A percentile compares a stretch with the other conserved stretches of the same genome.
Evolutionary conservation across 768 basidiomycete species (phyloP).

Genomic region (Termitomyces bulborhizus): DNA sequence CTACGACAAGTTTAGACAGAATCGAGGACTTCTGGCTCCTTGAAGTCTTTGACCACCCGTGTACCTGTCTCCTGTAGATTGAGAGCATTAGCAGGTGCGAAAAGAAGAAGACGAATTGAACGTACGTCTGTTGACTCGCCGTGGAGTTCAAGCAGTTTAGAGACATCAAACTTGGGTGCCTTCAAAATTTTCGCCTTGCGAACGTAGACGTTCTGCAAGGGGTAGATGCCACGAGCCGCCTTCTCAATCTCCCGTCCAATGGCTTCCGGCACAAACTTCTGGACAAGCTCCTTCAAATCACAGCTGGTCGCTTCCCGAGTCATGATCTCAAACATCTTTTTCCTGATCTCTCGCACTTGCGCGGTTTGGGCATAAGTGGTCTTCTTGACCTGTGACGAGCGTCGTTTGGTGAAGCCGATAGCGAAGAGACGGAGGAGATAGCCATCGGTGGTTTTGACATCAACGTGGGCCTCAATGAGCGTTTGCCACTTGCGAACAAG

Average conservation of each 20-base stretch:
- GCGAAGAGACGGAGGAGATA: constrained; percentile 99
- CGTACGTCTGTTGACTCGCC: constrained; percentile 91
- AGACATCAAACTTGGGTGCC: constrained; percentile 92
- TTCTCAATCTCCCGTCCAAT: constrained; percentile 99
- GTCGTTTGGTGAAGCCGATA: constrained; percentile 98
- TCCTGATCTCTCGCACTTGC: constrained; percentile 95
- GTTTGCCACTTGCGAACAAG: constrained; percentile 99
- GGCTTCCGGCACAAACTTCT: constrained; percentile 98
- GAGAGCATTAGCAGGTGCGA: constrained; percentile 5
- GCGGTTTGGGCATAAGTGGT: constrained; percentile 96
- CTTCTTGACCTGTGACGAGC: constrained; percentile 95
- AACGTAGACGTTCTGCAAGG: constrained; percentile 97
- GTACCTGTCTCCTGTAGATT: constrained; percentile 81
- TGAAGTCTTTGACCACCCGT: constrained; percentile 92
- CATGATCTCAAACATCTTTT: constrained; percentile 99
- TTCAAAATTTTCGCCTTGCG: constrained; percentile 99
- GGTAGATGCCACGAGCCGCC: constrained; percentile 93
- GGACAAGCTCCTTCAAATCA: constrained; percentile 96
- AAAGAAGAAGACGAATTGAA: constrained; percentile 13
- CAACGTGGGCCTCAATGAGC: constrained; percentile 97
- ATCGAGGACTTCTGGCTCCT: constrained; percentile 93
- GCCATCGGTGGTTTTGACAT: constrained; percentile 98
- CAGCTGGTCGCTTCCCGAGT: constrained; percentile 91
- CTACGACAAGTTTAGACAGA: constrained; percentile 64
- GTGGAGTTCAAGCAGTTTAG: constrained; percentile 94